Evolutionary conservation across 306 rosid species (phyloP), one percentile per base, ranked within the genome.

Genomic region (Hylodesmum podocarpum): DNA sequence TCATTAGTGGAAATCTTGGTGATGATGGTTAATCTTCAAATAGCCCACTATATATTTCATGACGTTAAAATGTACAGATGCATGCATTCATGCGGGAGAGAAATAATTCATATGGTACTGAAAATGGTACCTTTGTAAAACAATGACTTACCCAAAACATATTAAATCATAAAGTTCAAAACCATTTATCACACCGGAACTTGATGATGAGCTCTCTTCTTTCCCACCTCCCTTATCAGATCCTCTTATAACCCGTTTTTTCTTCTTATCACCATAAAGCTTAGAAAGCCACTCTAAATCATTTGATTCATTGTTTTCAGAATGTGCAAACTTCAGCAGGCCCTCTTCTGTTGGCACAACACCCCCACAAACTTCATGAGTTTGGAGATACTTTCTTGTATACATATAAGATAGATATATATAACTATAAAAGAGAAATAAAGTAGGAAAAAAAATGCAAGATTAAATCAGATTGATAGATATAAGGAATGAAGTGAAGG

Each of bases 241-340:
- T n/a, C n/a, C 75, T 72, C 65, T 78, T 31, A 76, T 54, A 27
- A 25, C 70, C 83, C 78, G 81, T 59, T 82, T 90, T 76, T 89
- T 89, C 87, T 86, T 91, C 6, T 80, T 74, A 22, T 87, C 89
- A 66, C 98, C 97, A 70, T 92, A 96, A 80, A 96, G 88, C 81
- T 89, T 90, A 71, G 99, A 83, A 6, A 96, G 94, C 98, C 98
- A 96, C 79, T 91, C 96, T 77, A 87, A 41, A 73, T 96, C 88
- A 54, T 83, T 86, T 63, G 92, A 41, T 79, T 87, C 96, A 63
- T 78, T 75, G 77, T 66, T 88, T 85, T 91, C 92, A 57, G 96
- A 81, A 61, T 88, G 65, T 61, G 43, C 86, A 82, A 96, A 96
- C 85, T 96, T 96, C 70, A 89, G 71, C 54, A 81, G 70, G 79